Conservation (phyloP, 2,329 filamentous ascomycete species). For the Gyromitra esculenta region DNA sequence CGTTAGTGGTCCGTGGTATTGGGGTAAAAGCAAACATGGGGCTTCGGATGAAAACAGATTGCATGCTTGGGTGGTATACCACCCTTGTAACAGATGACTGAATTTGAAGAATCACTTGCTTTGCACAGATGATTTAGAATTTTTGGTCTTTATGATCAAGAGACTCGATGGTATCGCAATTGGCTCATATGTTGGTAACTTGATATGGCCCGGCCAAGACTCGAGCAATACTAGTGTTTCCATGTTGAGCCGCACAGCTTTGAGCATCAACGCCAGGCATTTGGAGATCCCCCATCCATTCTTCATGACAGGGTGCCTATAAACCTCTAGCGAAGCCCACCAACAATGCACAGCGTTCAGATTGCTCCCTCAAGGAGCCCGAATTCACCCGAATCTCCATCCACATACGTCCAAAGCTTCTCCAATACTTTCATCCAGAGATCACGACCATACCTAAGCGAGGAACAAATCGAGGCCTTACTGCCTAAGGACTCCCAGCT, state of each 20-base stretch:
- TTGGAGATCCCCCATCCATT: not conserved
- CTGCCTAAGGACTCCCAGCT: constrained; percentile 76
- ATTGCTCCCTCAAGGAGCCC: constrained; percentile 45
- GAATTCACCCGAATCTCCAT: constrained; percentile 39
- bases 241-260: not conserved
- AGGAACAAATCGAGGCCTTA: constrained; percentile 79
- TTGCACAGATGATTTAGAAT: too few species aligned
- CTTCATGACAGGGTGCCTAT: not conserved
- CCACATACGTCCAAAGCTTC: constrained; percentile 43
- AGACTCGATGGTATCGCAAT: too few species aligned
- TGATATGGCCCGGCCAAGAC: constrained; percentile 65
- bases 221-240: not conserved
- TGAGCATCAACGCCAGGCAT: not conserved
- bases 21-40: too few species aligned
- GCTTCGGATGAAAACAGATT: too few species aligned
- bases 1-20: too few species aligned
- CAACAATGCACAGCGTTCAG: constrained; percentile 47
- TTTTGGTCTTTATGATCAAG: too few species aligned
- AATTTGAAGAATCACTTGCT: too few species aligned
- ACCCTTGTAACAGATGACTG: too few species aligned
- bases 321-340: not conserved
- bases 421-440: constrained; percentile 56
- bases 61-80: too few species aligned
- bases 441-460: constrained; percentile 76
- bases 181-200: constrained; percentile 63